Conservation (phyloP, 352 stramenopile genomes). For the Pythium monospermum region DNA sequence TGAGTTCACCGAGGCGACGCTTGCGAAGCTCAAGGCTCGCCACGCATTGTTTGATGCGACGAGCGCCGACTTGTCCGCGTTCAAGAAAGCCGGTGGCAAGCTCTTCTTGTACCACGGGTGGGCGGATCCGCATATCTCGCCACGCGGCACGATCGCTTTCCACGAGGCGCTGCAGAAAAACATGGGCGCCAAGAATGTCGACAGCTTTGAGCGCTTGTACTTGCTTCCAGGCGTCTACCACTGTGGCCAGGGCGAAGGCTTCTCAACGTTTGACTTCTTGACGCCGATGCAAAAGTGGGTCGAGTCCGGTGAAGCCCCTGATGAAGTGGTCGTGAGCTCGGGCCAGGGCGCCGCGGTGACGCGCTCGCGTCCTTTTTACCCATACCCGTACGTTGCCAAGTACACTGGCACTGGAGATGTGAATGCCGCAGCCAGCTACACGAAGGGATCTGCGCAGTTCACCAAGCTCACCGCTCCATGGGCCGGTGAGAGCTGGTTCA, state of each 20-base stretch:
- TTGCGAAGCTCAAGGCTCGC: conserved; percentile 26
- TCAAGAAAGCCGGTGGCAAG: conserved; percentile 32
- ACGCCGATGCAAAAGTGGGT: conserved; percentile 44
- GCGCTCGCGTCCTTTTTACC: conserved; percentile 17
- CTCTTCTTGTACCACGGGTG: conserved; percentile 47
- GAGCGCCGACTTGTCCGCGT: conserved; percentile 31
- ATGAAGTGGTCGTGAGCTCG: conserved; percentile 24
- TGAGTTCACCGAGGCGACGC: conserved; percentile 31
- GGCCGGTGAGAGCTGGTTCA: conserved; percentile 10
- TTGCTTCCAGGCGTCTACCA: conserved; percentile 25
- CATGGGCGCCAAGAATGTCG: conserved; percentile 26
- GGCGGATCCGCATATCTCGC: conserved; percentile 44
- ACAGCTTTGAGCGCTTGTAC: conserved; percentile 9
- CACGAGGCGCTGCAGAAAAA: conserved; percentile 30
- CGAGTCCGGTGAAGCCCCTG: conserved; percentile 24
- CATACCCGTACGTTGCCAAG: conserved; percentile 16
- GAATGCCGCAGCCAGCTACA: conserved; percentile 14
- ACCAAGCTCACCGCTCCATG: conserved; percentile 20
- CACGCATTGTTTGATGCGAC: conserved; percentile 34
- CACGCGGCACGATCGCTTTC: conserved; percentile 37
- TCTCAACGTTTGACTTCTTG: conserved; percentile 35
- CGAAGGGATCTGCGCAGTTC: conserved; percentile 26
- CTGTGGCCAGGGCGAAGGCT: conserved; percentile 33
- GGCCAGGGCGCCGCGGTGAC: not conserved
- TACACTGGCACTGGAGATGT: conserved; percentile 10